These are phyloP conservation scores for Coemansia sp. DNA, from an alignment of 192 early-diverging fungal genomes.

Conservation along the genomic window DNA sequence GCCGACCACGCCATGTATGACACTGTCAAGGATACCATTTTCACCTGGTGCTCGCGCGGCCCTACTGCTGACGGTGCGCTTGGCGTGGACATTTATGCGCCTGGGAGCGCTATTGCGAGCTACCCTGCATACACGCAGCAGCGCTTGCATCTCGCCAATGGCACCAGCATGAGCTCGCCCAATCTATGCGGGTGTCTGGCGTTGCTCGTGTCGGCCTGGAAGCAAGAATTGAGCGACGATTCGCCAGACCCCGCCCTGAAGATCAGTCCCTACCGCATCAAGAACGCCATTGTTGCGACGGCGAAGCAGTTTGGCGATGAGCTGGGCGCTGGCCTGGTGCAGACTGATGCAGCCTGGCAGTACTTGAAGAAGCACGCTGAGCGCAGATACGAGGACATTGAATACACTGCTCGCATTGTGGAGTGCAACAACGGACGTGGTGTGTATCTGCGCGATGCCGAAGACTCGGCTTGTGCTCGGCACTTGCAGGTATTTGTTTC, in stretches of 20 bases:
- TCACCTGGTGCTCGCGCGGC: slow-evolving; percentile 89
- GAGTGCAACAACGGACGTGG: slow-evolving; percentile 50
- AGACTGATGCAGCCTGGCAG: slow-evolving; percentile 85
- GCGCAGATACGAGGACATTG: slow-evolving; percentile 65
- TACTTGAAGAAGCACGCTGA: slow-evolving; percentile 66
- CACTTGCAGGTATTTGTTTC: slow-evolving; percentile 49
- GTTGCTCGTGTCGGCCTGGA: slow-evolving; percentile 84
- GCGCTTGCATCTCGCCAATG: slow-evolving; percentile 80
- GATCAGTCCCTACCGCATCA: slow-evolving; percentile 81
- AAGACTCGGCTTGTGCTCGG: slow-evolving; percentile 67
- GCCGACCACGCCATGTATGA: slow-evolving; percentile 86
- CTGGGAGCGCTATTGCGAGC: slow-evolving; percentile 90
- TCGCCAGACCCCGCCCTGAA: slow-evolving; percentile 57
- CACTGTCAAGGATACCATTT: slow-evolving; percentile 71
- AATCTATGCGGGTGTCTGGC: slow-evolving; percentile 88
- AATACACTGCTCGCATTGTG: slow-evolving; percentile 55
- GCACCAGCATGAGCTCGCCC: slow-evolving; percentile 93
- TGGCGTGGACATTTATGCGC: slow-evolving; percentile 81
- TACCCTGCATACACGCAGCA: slow-evolving; percentile 80
- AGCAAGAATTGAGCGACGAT: slow-evolving; percentile 44
- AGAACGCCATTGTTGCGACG: slow-evolving; percentile 72
- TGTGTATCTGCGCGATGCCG: slow-evolving; percentile 82
- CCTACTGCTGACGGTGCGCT: slow-evolving; percentile 82
- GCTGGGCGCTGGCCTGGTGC: slow-evolving; percentile 77
- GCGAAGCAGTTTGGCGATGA: slow-evolving; percentile 78